Base-by-base conservation (phyloP, 306 rosid genomes). In the Dalbergia cultrata region DNA sequence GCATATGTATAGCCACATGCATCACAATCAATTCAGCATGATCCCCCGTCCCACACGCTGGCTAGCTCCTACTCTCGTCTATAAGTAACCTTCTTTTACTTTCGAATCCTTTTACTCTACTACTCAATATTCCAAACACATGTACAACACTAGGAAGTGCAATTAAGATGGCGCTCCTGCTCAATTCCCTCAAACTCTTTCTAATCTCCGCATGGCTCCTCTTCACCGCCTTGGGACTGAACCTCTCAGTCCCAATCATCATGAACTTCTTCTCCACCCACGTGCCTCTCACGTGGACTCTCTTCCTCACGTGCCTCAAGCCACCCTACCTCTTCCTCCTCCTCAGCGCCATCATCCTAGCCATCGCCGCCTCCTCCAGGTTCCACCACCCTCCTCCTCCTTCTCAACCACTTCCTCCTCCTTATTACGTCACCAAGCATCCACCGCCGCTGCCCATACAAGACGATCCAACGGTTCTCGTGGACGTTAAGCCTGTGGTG, bases 301-400 rank as follows among this genome's bases (percentile, higher is more conserved):
- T 85, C 70, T 18, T 81, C 43, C 69, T 52, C 49, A 77, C 87
- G 57, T 91, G 84, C 88, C 76, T 89, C 85, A 72, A 76, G 26
- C 97, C 96, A 31, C 94, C 91, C 3, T 91, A 85, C 79, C 73
- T 87, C 67, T 91, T 78, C 75, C 49, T 93, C 60, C 26, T 91
- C 77, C 34, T 89, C 82, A 90, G 90, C 87, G 81, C 72, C 49
- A 88, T 93, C 87, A 91, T 93, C 83, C 77, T 93, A 77, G 33
- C 68, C 83, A 88, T 91, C 79, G 87, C 54, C 22, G 96, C 85
- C 72, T 84, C 90, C 74, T 82, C 91, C 13, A 78, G 85, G 47
- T 84, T 87, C 86, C 85, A 78, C 41, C 53, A 44, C 52, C 9
- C 26, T 26, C 79, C 53, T 60, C 70, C 58, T 8, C 14, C 13